Percentiles rank a stretch among this genome's conserved stretches.
phyloP scores from a whole-genome alignment of 2,329 filamentous ascomycete genomes.

The Botrytis tulipae region DNA sequence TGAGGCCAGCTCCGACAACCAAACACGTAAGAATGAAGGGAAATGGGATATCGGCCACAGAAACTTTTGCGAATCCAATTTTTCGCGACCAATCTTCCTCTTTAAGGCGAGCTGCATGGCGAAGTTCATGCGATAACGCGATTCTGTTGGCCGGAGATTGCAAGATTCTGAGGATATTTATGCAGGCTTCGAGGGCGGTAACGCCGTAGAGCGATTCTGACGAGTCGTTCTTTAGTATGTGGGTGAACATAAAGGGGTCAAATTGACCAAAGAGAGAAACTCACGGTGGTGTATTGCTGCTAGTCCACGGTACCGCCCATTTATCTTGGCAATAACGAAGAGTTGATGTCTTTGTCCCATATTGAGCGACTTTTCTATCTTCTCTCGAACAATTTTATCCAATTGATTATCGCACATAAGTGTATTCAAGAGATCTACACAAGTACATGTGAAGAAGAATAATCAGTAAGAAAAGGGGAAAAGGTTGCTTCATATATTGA shows the following conservation, averaged over 20 bases:
- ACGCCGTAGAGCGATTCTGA: slow-evolving; percentile 2
- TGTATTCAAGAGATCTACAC: neutral
- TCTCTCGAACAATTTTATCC: neutral
- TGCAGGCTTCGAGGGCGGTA: slow-evolving; percentile 24
- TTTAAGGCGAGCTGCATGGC: neutral
- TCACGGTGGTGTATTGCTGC: slow-evolving; percentile 28
- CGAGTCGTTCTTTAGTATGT: neutral
- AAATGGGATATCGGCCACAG: neutral
- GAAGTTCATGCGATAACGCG: slow-evolving; percentile 29
- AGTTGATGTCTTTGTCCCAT: slow-evolving; percentile 37
- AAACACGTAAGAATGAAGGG: slow-evolving; percentile 13
- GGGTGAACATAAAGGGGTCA: neutral
- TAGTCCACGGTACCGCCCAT: slow-evolving; percentile 32
- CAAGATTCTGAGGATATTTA: slow-evolving; percentile 26
- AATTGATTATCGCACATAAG: neutral
- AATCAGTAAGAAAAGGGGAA: neutral
- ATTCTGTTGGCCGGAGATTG: slow-evolving; percentile 24
- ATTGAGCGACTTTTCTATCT: neutral
- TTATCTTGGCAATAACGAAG: slow-evolving; percentile 34
- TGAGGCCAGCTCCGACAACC: neutral
- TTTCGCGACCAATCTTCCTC: neutral
- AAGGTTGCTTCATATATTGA: neutral
- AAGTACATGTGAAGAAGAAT: neutral
- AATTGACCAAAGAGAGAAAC: neutral
- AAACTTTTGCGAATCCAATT: neutral